These are phyloP conservation scores for Stagonosporopsis cucurbitacearum DNA, from an alignment of 2,329 filamentous ascomycete genomes.

Conservation along the genomic window DNA sequence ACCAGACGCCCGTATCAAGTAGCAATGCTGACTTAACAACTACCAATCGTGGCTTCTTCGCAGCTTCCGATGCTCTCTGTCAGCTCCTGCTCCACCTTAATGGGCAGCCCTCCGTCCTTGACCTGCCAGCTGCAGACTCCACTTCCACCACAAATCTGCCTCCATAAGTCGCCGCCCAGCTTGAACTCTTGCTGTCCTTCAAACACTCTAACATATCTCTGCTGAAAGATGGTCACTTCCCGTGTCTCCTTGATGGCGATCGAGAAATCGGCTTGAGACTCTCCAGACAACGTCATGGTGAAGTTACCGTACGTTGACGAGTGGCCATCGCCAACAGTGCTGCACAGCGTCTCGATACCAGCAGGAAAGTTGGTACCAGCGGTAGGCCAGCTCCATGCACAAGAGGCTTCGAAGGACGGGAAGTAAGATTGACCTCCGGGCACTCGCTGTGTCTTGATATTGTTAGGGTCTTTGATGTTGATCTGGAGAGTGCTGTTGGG, in stretches of 20 bases:
- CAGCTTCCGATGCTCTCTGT: constrained; percentile 7
- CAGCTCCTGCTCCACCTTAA: constrained; percentile 8
- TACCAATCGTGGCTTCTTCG: neutral
- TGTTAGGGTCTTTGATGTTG: constrained; percentile 10
- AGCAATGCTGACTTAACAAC: neutral
- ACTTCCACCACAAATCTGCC: neutral
- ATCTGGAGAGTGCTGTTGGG: neutral
- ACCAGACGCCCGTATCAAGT: neutral
- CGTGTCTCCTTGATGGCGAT: constrained; percentile 8
- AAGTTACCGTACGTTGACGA: constrained; percentile 4
- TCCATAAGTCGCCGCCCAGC: neutral
- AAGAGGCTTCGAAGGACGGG: neutral
- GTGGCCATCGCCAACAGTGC: neutral
- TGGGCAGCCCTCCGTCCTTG: neutral
- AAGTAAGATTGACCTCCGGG: constrained; percentile 1
- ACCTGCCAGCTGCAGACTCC: neutral
- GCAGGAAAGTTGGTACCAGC: neutral
- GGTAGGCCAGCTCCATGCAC: constrained; percentile 4
- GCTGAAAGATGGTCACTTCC: neutral
- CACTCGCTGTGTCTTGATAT: neutral
- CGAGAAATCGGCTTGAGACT: constrained; percentile 1
- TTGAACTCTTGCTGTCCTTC: constrained; percentile 4
- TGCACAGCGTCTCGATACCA: neutral
- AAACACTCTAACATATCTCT: constrained; percentile 2
- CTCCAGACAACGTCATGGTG: constrained; percentile 5